Evolutionary conservation across 1,139 yeast species (phyloP).

Genomic region (Magnusiomyces clavatus): DNA sequence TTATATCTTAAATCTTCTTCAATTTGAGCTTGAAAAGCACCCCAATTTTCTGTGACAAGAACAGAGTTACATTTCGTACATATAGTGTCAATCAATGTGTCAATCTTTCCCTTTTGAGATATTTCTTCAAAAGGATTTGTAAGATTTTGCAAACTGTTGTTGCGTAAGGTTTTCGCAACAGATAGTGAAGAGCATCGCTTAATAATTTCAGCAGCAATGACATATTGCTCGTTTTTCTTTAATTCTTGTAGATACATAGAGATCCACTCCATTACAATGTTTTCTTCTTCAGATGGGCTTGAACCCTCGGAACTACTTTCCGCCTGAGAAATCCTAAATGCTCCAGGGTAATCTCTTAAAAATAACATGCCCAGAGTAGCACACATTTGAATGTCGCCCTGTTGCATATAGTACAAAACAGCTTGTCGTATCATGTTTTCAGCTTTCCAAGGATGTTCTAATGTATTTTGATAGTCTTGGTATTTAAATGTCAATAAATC

Average conservation of each 20-base stretch:
- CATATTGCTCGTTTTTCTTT: conserved; percentile 46
- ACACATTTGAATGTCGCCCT: conserved; percentile 61
- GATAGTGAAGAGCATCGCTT: conserved; percentile 39
- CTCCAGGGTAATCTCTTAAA: conserved; percentile 35
- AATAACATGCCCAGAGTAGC: conserved; percentile 55
- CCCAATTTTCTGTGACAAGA: background rate
- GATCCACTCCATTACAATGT: conserved; percentile 46
- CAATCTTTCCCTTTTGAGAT: conserved; percentile 40
- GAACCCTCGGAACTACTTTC: background rate
- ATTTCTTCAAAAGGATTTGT: no score
- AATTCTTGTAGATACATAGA: conserved; percentile 51
- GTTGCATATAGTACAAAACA: conserved; percentile 46
- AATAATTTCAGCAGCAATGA: conserved; percentile 50
- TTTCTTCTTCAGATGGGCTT: conserved; percentile 15
- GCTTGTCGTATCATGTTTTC: conserved; percentile 39
- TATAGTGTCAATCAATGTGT: conserved; percentile 52
- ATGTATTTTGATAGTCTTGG: conserved; percentile 26
- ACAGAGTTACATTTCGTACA: conserved; percentile 64
- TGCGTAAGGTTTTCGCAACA: conserved; percentile 26
- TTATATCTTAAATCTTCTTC: conserved; percentile 31
- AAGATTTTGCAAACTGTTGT: no score
- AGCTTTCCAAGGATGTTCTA: conserved; percentile 44
- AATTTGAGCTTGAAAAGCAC: background rate
- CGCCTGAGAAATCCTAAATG: conserved; percentile 16
- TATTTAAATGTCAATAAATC: background rate